Conservation (phyloP, 2,329 filamentous ascomycete genomes). For the Tolypocladium pustulatum region DNA sequence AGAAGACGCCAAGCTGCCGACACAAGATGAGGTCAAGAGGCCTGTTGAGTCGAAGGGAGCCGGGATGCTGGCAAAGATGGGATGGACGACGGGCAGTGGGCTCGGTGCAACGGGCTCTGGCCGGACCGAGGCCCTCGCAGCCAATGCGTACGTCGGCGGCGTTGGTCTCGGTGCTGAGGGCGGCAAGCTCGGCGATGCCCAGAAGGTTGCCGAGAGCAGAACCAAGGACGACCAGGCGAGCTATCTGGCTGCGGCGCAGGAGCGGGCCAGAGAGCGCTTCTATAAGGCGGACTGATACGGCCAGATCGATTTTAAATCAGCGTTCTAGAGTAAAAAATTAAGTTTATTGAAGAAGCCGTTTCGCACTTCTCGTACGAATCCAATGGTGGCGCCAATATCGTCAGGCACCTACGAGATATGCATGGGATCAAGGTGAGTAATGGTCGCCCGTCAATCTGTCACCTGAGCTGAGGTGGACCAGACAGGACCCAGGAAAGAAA, state of each 20-base stretch:
- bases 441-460: too few relatives aligned
- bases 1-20: conserved; percentile 11
- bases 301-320: neutral
- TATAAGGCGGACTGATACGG: conserved; percentile 34
- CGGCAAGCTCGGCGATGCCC: conserved; percentile 58
- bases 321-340: too few relatives aligned
- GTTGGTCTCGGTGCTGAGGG: conserved; percentile 61
- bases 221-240: conserved; percentile 50
- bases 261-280: conserved; percentile 56
- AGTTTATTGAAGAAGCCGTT: too few relatives aligned
- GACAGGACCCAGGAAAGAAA: too few relatives aligned
- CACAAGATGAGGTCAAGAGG: conserved; percentile 9
- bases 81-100: conserved; percentile 56
- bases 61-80: conserved; percentile 61
- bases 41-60: conserved; percentile 46
- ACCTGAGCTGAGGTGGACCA: too few relatives aligned
- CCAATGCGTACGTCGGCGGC: conserved; percentile 55
- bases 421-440: too few relatives aligned
- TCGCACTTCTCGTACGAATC: too few relatives aligned
- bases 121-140: conserved; percentile 52
- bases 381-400: too few relatives aligned
- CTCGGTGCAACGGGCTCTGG: conserved; percentile 54
- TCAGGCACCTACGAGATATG: too few relatives aligned
- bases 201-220: conserved; percentile 49
- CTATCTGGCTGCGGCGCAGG: conserved; percentile 54